Evolutionary conservation across 768 basidiomycete species (phyloP), one percentile per base, ranked within the genome.

Genomic region (Suillus placidus): DNA sequence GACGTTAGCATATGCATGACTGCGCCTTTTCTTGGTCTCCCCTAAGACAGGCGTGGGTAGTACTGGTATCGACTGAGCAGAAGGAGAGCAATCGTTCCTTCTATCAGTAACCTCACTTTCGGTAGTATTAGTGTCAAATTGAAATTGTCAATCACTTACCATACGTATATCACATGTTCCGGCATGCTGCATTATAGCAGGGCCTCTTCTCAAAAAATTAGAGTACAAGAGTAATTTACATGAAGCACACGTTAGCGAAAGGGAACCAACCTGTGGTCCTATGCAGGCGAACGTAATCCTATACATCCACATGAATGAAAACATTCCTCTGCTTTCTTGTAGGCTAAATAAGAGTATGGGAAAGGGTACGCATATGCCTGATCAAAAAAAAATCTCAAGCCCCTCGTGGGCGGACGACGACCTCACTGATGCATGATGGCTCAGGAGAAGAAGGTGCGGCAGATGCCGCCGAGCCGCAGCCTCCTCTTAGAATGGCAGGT

Each of bases 1-100:
- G 85, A 84, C 10, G 75, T 73, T 60, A 80, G 70, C 13, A 68
- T 35, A 52, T 72, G 68, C 70, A 72, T 74, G 62, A 18, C 18
- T 30, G 26, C 6, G 3, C 6, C 40, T 42, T 38, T 42, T 34
- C 54, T 16, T 30, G 16, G 14, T 51, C 8, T 55, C 51, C 51
- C 51, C 23, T 26, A 49, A 26, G 47, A 32, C 51, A 52, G 9
- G 30, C 9, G 26, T 52, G 26, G 49, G 23, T 51, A 49, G 49
- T 16, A 26, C 5, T 47, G n/a, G 12, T 47, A 6, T 30, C 30
- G 49, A 45, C 18, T 8, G 42, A 20, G 7, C 42, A n/a, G 43
- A 45, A n/a, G 20, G 20, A 45, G 23, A 47, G n/a, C 12, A 47
- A n/a, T 47, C n/a, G 5, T 23, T 12, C 43, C 9, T 43, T 45